phyloP scores from a whole-genome alignment of 1,284 basidiomycete genomes.

The Polyporus tsugae region DNA sequence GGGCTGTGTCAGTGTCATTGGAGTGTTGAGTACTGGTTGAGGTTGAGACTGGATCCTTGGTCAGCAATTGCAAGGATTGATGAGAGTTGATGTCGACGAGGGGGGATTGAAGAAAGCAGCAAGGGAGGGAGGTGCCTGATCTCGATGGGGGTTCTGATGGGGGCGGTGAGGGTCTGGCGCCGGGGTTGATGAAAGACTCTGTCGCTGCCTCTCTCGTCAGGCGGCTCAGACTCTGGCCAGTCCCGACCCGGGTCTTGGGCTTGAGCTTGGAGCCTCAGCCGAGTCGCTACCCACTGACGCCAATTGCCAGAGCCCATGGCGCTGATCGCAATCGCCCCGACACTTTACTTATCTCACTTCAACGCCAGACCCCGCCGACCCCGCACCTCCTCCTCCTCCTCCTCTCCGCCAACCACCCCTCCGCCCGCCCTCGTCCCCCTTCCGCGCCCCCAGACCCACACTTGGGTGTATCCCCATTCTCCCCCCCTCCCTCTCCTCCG shows the following conservation, averaged over 20 bases:
- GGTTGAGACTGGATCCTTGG: neutral
- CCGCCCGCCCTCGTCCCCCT: neutral
- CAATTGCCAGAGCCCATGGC: slow-evolving; percentile 6
- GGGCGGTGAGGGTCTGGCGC: neutral
- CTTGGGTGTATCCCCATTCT: neutral
- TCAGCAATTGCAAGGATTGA: neutral
- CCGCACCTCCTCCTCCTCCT: slow-evolving; percentile 13
- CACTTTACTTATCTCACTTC: neutral
- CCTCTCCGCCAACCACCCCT: slow-evolving; percentile 1
- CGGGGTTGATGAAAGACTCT: neutral
- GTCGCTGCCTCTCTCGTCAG: neutral
- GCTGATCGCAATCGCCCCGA: slow-evolving; percentile 16
- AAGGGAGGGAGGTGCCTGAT: slow-evolving; percentile 21
- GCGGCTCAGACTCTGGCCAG: neutral
- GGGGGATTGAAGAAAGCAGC: neutral
- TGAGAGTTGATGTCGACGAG: neutral
- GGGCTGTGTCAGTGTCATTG: neutral
- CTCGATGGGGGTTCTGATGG: slow-evolving; percentile 18
- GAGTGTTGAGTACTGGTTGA: too few relatives aligned
- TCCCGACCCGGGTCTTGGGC: neutral
- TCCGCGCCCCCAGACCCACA: neutral
- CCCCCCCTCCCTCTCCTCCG: too few relatives aligned
- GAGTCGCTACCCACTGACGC: too few relatives aligned
- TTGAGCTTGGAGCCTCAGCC: slow-evolving; percentile 3
- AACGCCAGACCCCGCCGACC: slow-evolving; percentile 1